A percentile compares a stretch with the other conserved stretches of the same genome.
phyloP scores from a whole-genome alignment of 1,284 basidiomycete genomes.

The Irpex sp. region DNA sequence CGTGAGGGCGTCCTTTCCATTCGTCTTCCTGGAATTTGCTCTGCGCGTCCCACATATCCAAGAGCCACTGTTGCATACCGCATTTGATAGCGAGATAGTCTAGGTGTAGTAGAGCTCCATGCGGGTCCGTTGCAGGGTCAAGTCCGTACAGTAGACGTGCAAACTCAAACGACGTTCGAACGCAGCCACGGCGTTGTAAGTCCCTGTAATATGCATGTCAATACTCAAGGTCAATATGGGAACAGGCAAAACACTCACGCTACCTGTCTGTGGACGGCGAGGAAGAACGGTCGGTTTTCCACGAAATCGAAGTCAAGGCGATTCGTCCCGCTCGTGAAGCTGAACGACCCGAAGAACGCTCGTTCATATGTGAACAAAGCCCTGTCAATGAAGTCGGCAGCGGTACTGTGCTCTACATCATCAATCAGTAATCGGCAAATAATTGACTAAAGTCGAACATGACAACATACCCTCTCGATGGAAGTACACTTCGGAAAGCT shows the following conservation, averaged over 20 bases:
- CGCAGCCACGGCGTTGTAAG: constrained; percentile 80
- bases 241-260: constrained; percentile 41
- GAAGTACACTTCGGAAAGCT: constrained; percentile 78
- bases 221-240: neutral
- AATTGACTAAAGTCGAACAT: neutral
- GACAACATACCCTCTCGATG: constrained; percentile 69
- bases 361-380: constrained; percentile 88
- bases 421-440: neutral
- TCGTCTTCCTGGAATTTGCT: constrained; percentile 21
- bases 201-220: constrained; percentile 39
- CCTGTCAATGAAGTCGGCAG: constrained; percentile 81
- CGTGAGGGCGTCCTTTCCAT: constrained; percentile 38
- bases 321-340: constrained; percentile 71
- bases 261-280: constrained; percentile 74
- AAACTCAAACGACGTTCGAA: constrained; percentile 86
- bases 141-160: constrained; percentile 75
- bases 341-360: constrained; percentile 79
- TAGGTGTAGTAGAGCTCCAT: constrained; percentile 77
- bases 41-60: constrained; percentile 53
- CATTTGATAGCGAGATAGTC: constrained; percentile 82
- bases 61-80: constrained; percentile 74
- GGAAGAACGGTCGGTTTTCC: constrained; percentile 82
- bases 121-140: constrained; percentile 81
- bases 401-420: constrained; percentile 67
- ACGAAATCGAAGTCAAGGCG: constrained; percentile 83